phyloP scores from a whole-genome alignment of 495 filamentous ascomycete species.

The Aspergillus funiculosus region DNA sequence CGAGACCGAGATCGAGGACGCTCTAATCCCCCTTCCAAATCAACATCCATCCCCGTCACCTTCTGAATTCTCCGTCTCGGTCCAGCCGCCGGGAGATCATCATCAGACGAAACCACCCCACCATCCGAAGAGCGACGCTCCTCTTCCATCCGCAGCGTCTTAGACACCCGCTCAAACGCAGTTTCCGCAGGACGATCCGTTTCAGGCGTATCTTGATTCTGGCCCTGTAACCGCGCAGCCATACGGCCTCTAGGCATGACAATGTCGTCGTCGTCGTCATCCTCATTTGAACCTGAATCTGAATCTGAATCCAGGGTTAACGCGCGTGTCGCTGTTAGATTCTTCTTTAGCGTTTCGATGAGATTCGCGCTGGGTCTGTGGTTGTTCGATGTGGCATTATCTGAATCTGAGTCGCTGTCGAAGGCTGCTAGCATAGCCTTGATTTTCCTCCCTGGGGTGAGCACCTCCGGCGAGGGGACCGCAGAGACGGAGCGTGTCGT shows the following conservation, averaged over 20 bases:
- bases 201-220: slow-evolving; percentile 6
- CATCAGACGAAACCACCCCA: slow-evolving; percentile 22
- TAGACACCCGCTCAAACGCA: slow-evolving; percentile 35
- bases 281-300: slow-evolving; percentile 20
- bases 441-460: slow-evolving; percentile 67
- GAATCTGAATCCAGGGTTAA: slow-evolving; percentile 6
- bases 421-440: slow-evolving; percentile 61
- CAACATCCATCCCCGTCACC: neutral
- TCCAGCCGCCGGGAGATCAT: slow-evolving; percentile 35
- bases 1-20: no score
- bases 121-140: slow-evolving; percentile 12
- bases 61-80: slow-evolving; percentile 27
- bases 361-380: slow-evolving; percentile 15
- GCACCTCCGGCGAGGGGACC: slow-evolving; percentile 32
- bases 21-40: slow-evolving; percentile 10
- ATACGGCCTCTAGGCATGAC: slow-evolving; percentile 62
- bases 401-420: slow-evolving; percentile 53
- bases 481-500: slow-evolving; percentile 39
- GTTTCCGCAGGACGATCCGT: slow-evolving; percentile 18
- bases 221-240: slow-evolving; percentile 59
- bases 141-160: slow-evolving; percentile 20
- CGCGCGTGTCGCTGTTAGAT: slow-evolving; percentile 1
- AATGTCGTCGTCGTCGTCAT: slow-evolving; percentile 47
- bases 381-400: slow-evolving; percentile 20
- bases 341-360: slow-evolving; percentile 24